Conservation (phyloP, 106 monocot species). For the Gastrodia elata region DNA sequence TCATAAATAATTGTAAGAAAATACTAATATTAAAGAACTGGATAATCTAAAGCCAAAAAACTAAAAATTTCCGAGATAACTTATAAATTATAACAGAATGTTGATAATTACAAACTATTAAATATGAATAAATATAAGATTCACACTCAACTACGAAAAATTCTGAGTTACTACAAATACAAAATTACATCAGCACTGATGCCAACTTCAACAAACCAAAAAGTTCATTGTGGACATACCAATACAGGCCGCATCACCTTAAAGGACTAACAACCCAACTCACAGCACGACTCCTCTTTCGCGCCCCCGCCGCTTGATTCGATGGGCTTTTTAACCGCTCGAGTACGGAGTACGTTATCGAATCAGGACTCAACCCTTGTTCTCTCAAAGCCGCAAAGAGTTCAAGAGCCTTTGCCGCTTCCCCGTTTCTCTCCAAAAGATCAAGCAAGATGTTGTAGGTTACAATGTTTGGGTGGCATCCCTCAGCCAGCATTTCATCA, state of each 20-base stretch:
- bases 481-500: constrained; percentile 84
- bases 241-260: constrained; percentile 20
- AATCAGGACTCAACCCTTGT: constrained; percentile 69
- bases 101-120: too few relatives aligned
- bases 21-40: too few relatives aligned
- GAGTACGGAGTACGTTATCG: constrained; percentile 82
- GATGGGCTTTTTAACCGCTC: constrained; percentile 56
- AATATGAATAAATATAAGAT: too few relatives aligned
- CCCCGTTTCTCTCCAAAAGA: constrained; percentile 80
- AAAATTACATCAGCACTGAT: too few relatives aligned
- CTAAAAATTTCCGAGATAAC: too few relatives aligned
- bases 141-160: too few relatives aligned
- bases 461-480: constrained; percentile 86
- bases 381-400: constrained; percentile 61
- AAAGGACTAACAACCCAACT: constrained; percentile 94
- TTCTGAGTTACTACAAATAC: too few relatives aligned
- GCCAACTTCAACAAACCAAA: too few relatives aligned
- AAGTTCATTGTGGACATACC: too few relatives aligned
- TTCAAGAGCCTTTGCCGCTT: constrained; percentile 52
- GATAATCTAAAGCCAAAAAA: too few relatives aligned
- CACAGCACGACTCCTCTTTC: constrained; percentile 41
- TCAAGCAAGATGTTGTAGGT: constrained; percentile 93
- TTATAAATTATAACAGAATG: too few relatives aligned
- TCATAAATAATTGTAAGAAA: too few relatives aligned
- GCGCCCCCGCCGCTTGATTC: constrained; percentile 27